A percentile compares a stretch with the other conserved stretches of the same genome.
These are phyloP conservation scores for Rhodotorula graminis DNA, from an alignment of 768 basidiomycete species.

Conservation along the genomic window DNA sequence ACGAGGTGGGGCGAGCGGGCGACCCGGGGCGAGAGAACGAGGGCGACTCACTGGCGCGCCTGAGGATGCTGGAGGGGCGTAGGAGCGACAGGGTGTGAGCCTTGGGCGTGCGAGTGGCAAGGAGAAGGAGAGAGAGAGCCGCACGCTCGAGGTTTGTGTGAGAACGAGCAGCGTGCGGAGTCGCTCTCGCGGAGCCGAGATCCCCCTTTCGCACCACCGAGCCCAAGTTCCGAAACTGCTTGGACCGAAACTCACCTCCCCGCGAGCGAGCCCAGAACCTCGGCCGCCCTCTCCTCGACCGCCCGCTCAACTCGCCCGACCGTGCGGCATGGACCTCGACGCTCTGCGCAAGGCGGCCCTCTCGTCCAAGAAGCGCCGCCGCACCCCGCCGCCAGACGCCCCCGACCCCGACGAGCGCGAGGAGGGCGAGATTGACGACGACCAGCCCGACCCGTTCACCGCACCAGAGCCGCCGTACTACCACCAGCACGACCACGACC, in stretches of 20 bases:
- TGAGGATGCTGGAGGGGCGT: neutral
- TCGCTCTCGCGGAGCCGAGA: no score
- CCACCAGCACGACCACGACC: neutral
- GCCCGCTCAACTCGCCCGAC: neutral
- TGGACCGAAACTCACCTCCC: no score
- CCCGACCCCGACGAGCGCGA: conserved; percentile 1
- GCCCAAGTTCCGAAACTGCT: no score
- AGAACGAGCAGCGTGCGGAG: no score
- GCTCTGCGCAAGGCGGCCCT: conserved; percentile 20
- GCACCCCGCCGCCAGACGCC: neutral
- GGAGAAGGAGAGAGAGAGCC: neutral
- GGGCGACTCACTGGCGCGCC: conserved; percentile 14
- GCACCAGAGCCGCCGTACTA: neutral
- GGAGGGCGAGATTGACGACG: conserved; percentile 34
- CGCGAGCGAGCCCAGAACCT: neutral
- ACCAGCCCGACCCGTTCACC: neutral
- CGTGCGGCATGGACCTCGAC: conserved; percentile 27
- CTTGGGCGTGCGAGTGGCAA: no score
- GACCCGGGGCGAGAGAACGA: neutral
- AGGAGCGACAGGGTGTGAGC: conserved; percentile 13
- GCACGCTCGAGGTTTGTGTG: no score
- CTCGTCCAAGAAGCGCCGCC: conserved; percentile 30
- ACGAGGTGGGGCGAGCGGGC: neutral
- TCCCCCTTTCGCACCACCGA: no score
- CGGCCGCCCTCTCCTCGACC: neutral